These are phyloP conservation scores for Monascus ruber DNA, from an alignment of 2,329 filamentous ascomycete genomes.

Conservation along the genomic window DNA sequence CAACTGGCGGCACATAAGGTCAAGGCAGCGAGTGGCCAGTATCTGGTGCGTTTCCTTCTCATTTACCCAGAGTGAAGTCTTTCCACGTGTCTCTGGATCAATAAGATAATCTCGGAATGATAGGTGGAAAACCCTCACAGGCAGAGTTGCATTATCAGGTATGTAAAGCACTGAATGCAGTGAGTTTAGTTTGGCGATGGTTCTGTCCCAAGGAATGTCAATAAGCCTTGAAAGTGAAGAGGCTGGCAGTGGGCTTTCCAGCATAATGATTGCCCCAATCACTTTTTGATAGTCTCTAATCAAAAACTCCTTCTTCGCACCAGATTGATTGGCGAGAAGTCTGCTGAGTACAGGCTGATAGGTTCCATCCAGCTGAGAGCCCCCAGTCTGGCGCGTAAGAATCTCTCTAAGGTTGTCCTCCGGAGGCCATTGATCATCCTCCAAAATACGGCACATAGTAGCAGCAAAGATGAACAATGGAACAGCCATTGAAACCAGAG, in stretches of 20 bases:
- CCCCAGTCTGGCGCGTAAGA: not conserved
- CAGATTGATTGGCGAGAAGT: not conserved
- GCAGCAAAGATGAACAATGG: slow-evolving; percentile 20
- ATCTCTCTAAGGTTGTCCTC: not conserved
- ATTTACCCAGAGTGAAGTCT: slow-evolving; percentile 20
- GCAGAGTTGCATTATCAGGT: slow-evolving; percentile 5
- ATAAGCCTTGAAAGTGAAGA: slow-evolving; percentile 6
- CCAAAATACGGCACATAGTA: slow-evolving; percentile 17
- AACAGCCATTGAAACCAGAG: slow-evolving; percentile 16
- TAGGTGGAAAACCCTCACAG: slow-evolving; percentile 13
- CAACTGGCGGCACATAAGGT: slow-evolving; percentile 3
- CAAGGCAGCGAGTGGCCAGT: slow-evolving; percentile 2
- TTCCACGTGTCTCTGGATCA: slow-evolving; percentile 5
- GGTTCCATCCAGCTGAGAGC: slow-evolving; percentile 9
- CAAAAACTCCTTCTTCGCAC: slow-evolving; percentile 1
- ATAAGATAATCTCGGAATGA: slow-evolving; percentile 23
- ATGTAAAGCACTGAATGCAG: slow-evolving; percentile 10
- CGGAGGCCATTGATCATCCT: slow-evolving; percentile 7
- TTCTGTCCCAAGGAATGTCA: slow-evolving; percentile 1
- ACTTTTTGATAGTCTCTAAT: slow-evolving; percentile 7
- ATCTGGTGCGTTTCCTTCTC: slow-evolving; percentile 8
- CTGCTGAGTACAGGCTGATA: slow-evolving; percentile 10
- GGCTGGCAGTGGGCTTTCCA: slow-evolving; percentile 10
- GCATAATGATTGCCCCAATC: slow-evolving; percentile 11
- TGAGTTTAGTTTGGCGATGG: slow-evolving; percentile 6